These are phyloP conservation scores for Aureobasidium pullulans DNA, from an alignment of 2,329 filamentous ascomycete species.

Conservation along the genomic window DNA sequence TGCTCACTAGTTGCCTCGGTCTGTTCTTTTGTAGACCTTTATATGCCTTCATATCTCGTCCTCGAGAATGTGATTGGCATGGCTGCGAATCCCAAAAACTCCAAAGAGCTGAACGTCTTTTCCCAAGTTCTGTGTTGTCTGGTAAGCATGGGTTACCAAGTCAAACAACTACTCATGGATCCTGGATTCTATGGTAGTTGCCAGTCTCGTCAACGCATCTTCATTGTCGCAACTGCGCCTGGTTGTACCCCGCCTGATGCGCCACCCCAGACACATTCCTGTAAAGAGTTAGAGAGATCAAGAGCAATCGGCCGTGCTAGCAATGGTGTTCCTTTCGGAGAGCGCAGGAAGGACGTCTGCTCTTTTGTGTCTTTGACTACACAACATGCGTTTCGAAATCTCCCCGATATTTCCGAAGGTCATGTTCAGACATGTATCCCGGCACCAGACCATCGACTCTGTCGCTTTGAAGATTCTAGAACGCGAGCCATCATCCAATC, in stretches of 20 bases:
- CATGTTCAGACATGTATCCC: constrained; percentile 54
- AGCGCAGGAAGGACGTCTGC: constrained; percentile 43
- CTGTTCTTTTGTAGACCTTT: constrained; percentile 65
- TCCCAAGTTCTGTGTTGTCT: constrained; percentile 66
- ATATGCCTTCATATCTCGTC: constrained; percentile 65
- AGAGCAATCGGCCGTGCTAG: constrained; percentile 54
- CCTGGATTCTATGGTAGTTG: constrained; percentile 61
- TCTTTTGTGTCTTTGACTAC: constrained; percentile 55
- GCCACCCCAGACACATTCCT: constrained; percentile 55
- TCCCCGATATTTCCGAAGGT: constrained; percentile 57
- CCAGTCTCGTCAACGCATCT: constrained; percentile 60
- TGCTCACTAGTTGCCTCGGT: constrained; percentile 73
- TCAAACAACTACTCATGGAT: constrained; percentile 60
- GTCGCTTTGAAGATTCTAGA: constrained; percentile 32
- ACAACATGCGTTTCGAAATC: constrained; percentile 47
- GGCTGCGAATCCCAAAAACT: constrained; percentile 34
- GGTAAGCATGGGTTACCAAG: constrained; percentile 71
- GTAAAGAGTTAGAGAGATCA: background rate
- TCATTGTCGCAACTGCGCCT: constrained; percentile 64
- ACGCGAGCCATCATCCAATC: constrained; percentile 43
- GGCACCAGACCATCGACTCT: constrained; percentile 60
- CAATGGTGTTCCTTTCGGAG: constrained; percentile 54
- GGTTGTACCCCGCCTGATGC: constrained; percentile 49
- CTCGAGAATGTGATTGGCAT: constrained; percentile 72
- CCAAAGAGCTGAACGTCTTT: constrained; percentile 55